These are phyloP conservation scores for Cyberlindnera samutprakarnensis DNA, from an alignment of 805 yeast genomes.

Conservation along the genomic window DNA sequence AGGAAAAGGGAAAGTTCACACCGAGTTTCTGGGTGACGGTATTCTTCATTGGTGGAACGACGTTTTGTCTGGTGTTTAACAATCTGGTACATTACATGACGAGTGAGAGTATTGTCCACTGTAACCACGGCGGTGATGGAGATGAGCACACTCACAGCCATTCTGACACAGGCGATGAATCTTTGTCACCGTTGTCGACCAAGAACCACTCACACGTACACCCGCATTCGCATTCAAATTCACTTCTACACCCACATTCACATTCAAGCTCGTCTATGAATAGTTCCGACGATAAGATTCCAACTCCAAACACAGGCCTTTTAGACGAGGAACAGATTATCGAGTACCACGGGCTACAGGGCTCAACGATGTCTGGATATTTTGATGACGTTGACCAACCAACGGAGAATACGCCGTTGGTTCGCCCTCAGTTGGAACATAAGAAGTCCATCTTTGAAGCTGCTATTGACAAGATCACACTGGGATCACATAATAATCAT, in stretches of 20 bases:
- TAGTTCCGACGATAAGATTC: constrained; percentile 3
- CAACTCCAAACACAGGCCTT: constrained; percentile 1
- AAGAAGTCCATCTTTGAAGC: constrained; percentile 10
- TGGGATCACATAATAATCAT: constrained; percentile 3
- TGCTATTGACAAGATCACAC: constrained; percentile 8
- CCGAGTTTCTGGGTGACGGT: constrained; percentile 34
- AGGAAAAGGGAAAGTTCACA: constrained; percentile 12
- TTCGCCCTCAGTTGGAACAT: not conserved
- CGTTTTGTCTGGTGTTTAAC: constrained; percentile 54
- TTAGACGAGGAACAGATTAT: constrained; percentile 4
- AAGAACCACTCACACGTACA: constrained; percentile 7
- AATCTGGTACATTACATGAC: constrained; percentile 63
- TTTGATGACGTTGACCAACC: no score
- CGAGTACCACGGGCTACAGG: not conserved
- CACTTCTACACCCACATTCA: constrained; percentile 8
- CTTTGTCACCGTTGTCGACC: not conserved
- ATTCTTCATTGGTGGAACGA: constrained; percentile 51
- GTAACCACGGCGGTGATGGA: constrained; percentile 53
- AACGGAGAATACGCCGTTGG: constrained; percentile 1
- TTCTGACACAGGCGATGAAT: constrained; percentile 10
- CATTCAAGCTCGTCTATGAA: constrained; percentile 1
- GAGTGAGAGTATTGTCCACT: constrained; percentile 78
- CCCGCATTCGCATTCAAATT: constrained; percentile 9
- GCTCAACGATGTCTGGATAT: no score
- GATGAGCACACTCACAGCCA: constrained; percentile 14